phyloP scores from a whole-genome alignment of 164 flowering plant species.

The Nymphaea thermarum region DNA sequence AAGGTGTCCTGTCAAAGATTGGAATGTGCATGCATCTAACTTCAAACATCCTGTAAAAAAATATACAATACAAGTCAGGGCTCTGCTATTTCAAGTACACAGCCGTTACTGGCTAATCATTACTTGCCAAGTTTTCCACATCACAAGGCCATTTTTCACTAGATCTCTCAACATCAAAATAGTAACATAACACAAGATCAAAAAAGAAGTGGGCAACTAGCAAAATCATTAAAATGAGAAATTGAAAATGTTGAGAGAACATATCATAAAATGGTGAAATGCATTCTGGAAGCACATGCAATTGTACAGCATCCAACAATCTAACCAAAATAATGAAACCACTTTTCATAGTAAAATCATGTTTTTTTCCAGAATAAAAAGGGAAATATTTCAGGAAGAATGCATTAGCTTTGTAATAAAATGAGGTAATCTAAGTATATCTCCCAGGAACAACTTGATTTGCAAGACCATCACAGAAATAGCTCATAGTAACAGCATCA shows the following conservation, averaged over 20 bases:
- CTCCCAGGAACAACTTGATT: neutral
- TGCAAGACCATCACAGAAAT: neutral
- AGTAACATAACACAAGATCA: too few species aligned
- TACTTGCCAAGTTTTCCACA: too few species aligned
- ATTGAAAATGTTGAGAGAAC: too few species aligned
- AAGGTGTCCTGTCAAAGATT: conserved; percentile 72
- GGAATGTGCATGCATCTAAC: conserved; percentile 95
- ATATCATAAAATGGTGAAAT: too few species aligned
- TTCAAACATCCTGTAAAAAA: conserved; percentile 58
- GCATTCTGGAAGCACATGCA: too few species aligned
- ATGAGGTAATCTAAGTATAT: neutral
- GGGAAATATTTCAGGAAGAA: neutral
- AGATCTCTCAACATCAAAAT: too few species aligned
- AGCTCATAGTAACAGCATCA: neutral
- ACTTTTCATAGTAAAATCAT: neutral
- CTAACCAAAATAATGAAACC: neutral
- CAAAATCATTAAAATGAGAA: too few species aligned
- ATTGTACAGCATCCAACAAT: too few species aligned
- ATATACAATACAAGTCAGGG: neutral
- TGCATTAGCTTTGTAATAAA: neutral
- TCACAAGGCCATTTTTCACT: too few species aligned
- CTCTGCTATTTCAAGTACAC: neutral
- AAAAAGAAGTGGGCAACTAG: too few species aligned
- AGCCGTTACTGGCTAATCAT: too few species aligned
- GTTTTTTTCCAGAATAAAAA: neutral